Conservation (phyloP, 495 filamentous ascomycete genomes). For the Ramalina peruviana region DNA sequence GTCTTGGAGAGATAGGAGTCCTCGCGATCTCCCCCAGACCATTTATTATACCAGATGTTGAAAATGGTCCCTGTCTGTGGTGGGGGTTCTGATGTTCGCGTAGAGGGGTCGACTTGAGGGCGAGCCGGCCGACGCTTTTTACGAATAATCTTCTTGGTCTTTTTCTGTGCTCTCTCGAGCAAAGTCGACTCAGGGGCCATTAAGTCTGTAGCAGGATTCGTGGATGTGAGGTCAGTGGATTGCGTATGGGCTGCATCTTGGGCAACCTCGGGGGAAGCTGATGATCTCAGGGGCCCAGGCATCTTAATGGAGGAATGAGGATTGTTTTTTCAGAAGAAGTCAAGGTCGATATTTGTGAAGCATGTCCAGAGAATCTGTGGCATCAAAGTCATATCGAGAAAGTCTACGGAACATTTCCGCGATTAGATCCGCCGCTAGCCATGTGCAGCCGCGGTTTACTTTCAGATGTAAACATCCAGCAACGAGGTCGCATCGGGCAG, state of each 20-base stretch:
- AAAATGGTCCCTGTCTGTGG: slow-evolving; percentile 86
- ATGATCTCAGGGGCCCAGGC: no score
- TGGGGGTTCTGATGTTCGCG: slow-evolving; percentile 67
- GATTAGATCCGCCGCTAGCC: no score
- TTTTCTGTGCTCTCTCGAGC: slow-evolving; percentile 25
- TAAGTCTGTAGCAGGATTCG: slow-evolving; percentile 11
- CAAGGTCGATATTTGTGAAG: no score
- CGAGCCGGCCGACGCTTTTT: slow-evolving; percentile 41
- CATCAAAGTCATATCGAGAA: no score
- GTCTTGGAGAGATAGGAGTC: slow-evolving; percentile 72
- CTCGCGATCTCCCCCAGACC: slow-evolving; percentile 86
- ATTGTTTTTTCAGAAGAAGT: no score
- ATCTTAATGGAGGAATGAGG: no score
- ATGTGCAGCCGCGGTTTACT: neutral
- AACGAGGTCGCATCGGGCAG: no score
- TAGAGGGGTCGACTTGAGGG: slow-evolving; percentile 67
- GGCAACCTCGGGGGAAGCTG: no score
- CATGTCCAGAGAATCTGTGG: no score
- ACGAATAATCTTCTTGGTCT: slow-evolving; percentile 39
- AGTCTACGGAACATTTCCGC: no score
- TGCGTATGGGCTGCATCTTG: no score
- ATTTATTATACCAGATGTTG: slow-evolving; percentile 96
- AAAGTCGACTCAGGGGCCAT: slow-evolving; percentile 12
- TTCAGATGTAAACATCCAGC: slow-evolving; percentile 1
- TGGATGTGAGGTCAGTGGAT: slow-evolving; percentile 12